Evolutionary conservation across 768 basidiomycete genomes (phyloP).

Genomic region (Auriculariales sp.): DNA sequence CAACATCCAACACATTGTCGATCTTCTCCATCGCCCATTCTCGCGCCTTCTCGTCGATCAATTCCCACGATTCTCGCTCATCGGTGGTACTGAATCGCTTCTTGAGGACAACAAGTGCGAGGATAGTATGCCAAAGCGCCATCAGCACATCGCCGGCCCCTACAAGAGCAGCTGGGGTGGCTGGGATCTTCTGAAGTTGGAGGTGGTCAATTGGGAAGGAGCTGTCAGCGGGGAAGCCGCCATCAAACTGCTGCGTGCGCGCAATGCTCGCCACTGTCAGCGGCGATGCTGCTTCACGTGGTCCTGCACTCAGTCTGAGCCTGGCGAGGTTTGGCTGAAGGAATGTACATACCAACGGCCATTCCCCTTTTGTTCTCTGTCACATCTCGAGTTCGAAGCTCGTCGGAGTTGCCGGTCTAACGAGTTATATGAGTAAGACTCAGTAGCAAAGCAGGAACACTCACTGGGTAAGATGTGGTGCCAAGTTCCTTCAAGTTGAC

Average conservation of each 20-base stretch:
- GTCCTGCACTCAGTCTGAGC: too few species aligned
- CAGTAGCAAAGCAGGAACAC: too few species aligned
- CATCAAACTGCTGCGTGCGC: not conserved
- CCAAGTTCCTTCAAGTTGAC: too few species aligned
- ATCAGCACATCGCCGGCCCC: not conserved
- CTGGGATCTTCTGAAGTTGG: not conserved
- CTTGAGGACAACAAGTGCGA: not conserved
- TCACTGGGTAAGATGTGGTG: too few species aligned
- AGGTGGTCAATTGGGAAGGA: not conserved
- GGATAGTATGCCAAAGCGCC: not conserved
- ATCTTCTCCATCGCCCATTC: not conserved
- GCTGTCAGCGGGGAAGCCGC: not conserved
- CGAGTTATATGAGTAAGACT: too few species aligned
- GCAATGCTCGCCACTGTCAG: not conserved
- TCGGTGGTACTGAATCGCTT: not conserved
- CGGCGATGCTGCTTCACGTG: too few species aligned
- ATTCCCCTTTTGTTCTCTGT: too few species aligned
- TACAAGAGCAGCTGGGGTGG: not conserved
- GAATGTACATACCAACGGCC: too few species aligned
- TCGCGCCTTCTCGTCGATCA: not conserved
- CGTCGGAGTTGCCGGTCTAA: too few species aligned
- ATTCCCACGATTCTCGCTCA: not conserved
- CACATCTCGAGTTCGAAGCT: too few species aligned
- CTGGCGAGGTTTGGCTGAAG: too few species aligned
- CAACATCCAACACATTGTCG: not conserved